Conservation (phyloP, 129 eudicot genomes). For the Tagetes patula region DNA sequence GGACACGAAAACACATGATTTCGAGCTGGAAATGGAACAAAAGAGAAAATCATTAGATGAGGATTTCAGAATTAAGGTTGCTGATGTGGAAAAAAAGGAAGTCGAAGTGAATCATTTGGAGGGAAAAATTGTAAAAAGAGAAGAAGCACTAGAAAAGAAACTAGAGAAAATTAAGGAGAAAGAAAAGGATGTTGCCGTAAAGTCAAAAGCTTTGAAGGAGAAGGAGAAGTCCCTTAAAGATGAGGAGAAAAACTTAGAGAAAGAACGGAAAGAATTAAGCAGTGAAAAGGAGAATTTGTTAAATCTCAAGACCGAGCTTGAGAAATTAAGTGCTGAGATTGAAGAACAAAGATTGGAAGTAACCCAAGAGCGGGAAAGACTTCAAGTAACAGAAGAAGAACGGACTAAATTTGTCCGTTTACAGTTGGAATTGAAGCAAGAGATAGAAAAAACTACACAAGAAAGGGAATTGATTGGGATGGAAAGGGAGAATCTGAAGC, state of each 20-base stretch:
- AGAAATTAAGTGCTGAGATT: slow-evolving; percentile 47
- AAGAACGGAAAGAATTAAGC: slow-evolving; percentile 57
- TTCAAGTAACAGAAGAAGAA: slow-evolving; percentile 81
- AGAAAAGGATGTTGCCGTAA: slow-evolving; percentile 61
- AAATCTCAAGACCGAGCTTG: slow-evolving; percentile 67
- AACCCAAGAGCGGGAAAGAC: slow-evolving; percentile 59
- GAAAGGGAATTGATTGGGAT: slow-evolving; percentile 64
- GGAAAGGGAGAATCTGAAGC: slow-evolving; percentile 77
- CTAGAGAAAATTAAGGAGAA: slow-evolving; percentile 72
- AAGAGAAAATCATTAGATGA: slow-evolving; percentile 64
- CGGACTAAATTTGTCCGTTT: slow-evolving; percentile 59
- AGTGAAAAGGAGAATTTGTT: slow-evolving; percentile 62
- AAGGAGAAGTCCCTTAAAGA: slow-evolving; percentile 63
- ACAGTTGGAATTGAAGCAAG: slow-evolving; percentile 74
- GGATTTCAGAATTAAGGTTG: slow-evolving; percentile 60
- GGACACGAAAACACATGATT: slow-evolving; percentile 57
- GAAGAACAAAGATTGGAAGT: slow-evolving; percentile 53
- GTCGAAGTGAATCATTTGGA: slow-evolving; percentile 69
- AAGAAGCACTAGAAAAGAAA: slow-evolving; percentile 82
- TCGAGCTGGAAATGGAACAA: slow-evolving; percentile 83
- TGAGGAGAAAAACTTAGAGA: slow-evolving; percentile 71
- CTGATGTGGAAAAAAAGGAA: slow-evolving; percentile 75
- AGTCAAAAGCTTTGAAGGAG: slow-evolving; percentile 70
- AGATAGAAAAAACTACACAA: slow-evolving; percentile 61
- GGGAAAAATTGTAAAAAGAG: slow-evolving; percentile 75